phyloP scores from a whole-genome alignment of 768 basidiomycete species.

The Mrakia blollopis region DNA sequence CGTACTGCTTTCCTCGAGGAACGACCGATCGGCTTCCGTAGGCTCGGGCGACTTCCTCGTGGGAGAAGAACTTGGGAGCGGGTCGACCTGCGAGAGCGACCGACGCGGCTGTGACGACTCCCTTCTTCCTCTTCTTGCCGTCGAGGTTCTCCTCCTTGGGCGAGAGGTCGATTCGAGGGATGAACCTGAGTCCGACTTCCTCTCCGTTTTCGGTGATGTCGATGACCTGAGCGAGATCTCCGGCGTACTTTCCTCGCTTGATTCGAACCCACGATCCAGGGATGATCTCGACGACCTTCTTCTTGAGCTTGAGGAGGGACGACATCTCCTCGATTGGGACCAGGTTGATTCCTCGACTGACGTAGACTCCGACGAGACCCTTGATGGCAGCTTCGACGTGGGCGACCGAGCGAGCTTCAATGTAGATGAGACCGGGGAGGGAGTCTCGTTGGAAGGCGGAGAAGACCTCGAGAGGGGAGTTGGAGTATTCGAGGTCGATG shows the following conservation, averaged over 20 bases:
- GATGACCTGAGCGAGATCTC: slow-evolving; percentile 91
- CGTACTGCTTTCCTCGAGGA: slow-evolving; percentile 59
- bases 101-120: slow-evolving; percentile 48
- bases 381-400: slow-evolving; percentile 78
- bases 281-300: slow-evolving; percentile 76
- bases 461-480: slow-evolving; percentile 72
- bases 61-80: slow-evolving; percentile 86
- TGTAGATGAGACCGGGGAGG: slow-evolving; percentile 89
- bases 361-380: slow-evolving; percentile 87
- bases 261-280: slow-evolving; percentile 94
- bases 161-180: slow-evolving; percentile 95
- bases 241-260: slow-evolving; percentile 84
- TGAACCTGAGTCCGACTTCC: slow-evolving; percentile 83
- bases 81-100: slow-evolving; percentile 55
- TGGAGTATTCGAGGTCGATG: slow-evolving; percentile 72
- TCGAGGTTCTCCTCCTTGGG: slow-evolving; percentile 74
- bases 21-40: slow-evolving; percentile 73
- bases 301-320: slow-evolving; percentile 88
- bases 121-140: slow-evolving; percentile 70
- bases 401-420: slow-evolving; percentile 83
- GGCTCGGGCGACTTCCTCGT: slow-evolving; percentile 77
- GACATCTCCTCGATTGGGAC: slow-evolving; percentile 70
- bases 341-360: slow-evolving; percentile 41
- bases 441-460: slow-evolving; percentile 96
- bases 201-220: slow-evolving; percentile 91